A percentile compares a stretch with the other conserved stretches of the same genome.
phyloP scores from a whole-genome alignment of 2,329 filamentous ascomycete genomes.

The Phoma sp. region DNA sequence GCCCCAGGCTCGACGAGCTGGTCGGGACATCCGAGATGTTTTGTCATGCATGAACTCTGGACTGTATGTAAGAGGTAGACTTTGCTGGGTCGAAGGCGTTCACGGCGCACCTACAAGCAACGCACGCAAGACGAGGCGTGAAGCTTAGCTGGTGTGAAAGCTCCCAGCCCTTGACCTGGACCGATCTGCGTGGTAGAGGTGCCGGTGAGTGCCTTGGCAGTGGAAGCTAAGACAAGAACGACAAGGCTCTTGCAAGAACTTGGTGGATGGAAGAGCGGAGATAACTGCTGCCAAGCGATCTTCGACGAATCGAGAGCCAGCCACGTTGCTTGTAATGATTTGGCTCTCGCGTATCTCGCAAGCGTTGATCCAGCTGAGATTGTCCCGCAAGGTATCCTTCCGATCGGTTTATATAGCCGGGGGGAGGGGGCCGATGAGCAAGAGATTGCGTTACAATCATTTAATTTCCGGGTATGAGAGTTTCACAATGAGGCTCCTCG shows the following conservation, averaged over 20 bases:
- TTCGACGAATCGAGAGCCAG: neutral
- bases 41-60: neutral
- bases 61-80: neutral
- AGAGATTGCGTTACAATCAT: neutral
- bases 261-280: neutral
- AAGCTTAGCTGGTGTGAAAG: constrained; percentile 4
- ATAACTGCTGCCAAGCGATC: neutral
- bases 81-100: neutral
- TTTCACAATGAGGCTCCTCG: neutral
- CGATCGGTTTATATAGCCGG: neutral
- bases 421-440: neutral
- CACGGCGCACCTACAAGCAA: constrained; percentile 5
- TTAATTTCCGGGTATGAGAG: no score
- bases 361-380: neutral
- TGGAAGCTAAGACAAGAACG: neutral
- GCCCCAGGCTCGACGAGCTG: neutral
- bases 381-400: neutral
- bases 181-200: neutral
- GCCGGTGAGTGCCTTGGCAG: neutral
- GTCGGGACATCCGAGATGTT: neutral
- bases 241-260: neutral
- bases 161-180: neutral
- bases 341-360: neutral
- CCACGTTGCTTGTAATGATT: neutral
- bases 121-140: neutral